These are phyloP conservation scores for Leccinum subspadiceum DNA, from an alignment of 1,284 basidiomycete genomes.

Conservation along the genomic window DNA sequence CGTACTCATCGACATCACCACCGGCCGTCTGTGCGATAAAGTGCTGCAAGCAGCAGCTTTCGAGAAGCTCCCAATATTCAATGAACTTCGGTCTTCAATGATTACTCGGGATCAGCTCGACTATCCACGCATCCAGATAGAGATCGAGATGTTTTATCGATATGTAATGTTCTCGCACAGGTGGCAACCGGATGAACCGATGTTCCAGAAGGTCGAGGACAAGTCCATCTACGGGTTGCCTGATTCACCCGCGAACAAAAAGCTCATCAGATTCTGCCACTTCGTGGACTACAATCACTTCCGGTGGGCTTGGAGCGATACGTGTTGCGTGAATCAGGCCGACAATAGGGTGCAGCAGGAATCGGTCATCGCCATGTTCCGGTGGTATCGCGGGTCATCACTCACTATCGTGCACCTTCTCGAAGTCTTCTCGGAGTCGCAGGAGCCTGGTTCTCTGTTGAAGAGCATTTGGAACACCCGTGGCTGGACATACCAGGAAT, in stretches of 20 bases:
- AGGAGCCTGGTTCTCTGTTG: background rate
- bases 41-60: background rate
- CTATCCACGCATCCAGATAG: background rate
- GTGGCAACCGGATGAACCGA: background rate
- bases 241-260: background rate
- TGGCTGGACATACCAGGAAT: background rate
- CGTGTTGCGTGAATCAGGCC: background rate
- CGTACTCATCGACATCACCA: conserved; percentile 1
- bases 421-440: background rate
- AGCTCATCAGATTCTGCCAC: background rate
- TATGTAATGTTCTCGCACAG: background rate
- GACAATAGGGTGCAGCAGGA: background rate
- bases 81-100: background rate
- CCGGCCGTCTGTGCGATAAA: background rate
- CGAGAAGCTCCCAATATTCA: background rate
- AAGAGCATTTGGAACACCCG: background rate
- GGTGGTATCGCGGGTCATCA: background rate
- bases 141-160: background rate
- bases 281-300: background rate
- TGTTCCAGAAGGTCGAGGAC: background rate
- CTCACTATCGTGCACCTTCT: background rate
- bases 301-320: background rate
- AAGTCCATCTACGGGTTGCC: background rate
- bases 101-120: background rate
- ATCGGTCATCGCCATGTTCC: background rate